A percentile compares a stretch with the other conserved stretches of the same genome.
phyloP scores from a whole-genome alignment of 345 rosid species.

The Salix exigua region DNA sequence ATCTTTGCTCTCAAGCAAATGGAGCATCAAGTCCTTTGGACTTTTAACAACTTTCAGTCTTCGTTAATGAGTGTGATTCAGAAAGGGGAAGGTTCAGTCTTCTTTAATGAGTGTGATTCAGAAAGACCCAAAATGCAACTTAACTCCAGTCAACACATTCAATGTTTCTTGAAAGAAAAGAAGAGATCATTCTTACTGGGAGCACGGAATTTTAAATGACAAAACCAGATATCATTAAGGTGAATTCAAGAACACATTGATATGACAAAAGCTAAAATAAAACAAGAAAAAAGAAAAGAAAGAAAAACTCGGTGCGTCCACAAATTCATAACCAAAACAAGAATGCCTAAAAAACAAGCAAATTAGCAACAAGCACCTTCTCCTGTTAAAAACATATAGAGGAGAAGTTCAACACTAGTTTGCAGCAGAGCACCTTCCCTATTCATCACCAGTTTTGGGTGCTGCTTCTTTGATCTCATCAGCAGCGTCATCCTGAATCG shows the following conservation, averaged over 20 bases:
- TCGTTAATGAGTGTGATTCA: no score
- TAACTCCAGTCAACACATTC: no score
- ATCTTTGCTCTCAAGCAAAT: no score
- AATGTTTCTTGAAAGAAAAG: background rate
- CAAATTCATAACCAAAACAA: constrained; percentile 37
- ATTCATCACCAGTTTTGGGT: constrained; percentile 53
- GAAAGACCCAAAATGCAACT: no score
- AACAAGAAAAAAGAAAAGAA: background rate
- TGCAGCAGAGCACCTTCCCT: constrained; percentile 31
- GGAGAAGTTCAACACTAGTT: constrained; percentile 47
- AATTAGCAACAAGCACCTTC: constrained; percentile 51
- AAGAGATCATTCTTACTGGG: background rate
- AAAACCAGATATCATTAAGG: constrained; percentile 24
- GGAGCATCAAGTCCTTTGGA: no score
- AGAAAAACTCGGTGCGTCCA: constrained; percentile 28
- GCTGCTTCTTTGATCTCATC: constrained; percentile 88
- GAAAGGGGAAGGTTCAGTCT: no score
- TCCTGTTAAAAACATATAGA: constrained; percentile 53
- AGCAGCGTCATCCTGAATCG: constrained; percentile 68
- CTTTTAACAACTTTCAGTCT: no score
- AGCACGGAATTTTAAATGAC: background rate
- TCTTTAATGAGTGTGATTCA: no score
- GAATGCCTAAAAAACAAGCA: constrained; percentile 37
- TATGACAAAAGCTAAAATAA: constrained; percentile 14
- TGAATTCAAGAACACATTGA: constrained; percentile 16